These are phyloP conservation scores for Trichoderma atrobrunneum DNA, from an alignment of 2,329 filamentous ascomycete species.

Conservation along the genomic window DNA sequence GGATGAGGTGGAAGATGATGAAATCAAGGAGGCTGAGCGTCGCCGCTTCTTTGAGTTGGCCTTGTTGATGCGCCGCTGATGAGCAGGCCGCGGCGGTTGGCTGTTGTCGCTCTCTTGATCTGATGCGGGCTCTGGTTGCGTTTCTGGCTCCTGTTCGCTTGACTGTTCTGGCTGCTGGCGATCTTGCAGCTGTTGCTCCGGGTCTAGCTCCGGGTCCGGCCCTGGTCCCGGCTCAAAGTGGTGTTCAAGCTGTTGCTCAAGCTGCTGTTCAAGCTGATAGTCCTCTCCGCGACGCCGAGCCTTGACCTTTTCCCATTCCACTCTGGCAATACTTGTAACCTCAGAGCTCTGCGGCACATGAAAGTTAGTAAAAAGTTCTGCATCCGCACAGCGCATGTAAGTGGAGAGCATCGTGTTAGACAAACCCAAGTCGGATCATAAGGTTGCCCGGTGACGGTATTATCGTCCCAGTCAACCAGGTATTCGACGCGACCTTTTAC, in stretches of 20 bases:
- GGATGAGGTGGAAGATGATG: not conserved
- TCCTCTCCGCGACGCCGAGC: slow-evolving; percentile 11
- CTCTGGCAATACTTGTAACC: slow-evolving; percentile 32
- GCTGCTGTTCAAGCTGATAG: not conserved
- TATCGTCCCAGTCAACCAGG: slow-evolving; percentile 40
- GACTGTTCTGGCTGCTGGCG: not conserved
- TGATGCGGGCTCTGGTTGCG: slow-evolving; percentile 1
- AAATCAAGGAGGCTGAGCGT: not conserved
- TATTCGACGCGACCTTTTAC: slow-evolving; percentile 32
- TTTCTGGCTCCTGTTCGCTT: not conserved
- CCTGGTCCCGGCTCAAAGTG: not conserved
- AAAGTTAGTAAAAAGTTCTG: slow-evolving; percentile 23
- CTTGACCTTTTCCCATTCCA: slow-evolving; percentile 35
- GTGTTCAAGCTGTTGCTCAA: not conserved
- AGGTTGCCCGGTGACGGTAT: slow-evolving; percentile 31
- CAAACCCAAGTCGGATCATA: slow-evolving; percentile 37
- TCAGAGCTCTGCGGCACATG: slow-evolving; percentile 26
- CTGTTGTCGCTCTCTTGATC: slow-evolving; percentile 24
- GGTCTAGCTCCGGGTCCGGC: not conserved
- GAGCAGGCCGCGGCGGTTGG: slow-evolving; percentile 30
- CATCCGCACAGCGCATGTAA: slow-evolving; percentile 5
- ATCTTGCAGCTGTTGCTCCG: not conserved
- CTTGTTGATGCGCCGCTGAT: slow-evolving; percentile 27
- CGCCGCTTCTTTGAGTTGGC: slow-evolving; percentile 21
- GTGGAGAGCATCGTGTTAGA: slow-evolving; percentile 4